Base-by-base conservation (phyloP, 2,329 filamentous ascomycete species). In the Leptographium flavum region DNA sequence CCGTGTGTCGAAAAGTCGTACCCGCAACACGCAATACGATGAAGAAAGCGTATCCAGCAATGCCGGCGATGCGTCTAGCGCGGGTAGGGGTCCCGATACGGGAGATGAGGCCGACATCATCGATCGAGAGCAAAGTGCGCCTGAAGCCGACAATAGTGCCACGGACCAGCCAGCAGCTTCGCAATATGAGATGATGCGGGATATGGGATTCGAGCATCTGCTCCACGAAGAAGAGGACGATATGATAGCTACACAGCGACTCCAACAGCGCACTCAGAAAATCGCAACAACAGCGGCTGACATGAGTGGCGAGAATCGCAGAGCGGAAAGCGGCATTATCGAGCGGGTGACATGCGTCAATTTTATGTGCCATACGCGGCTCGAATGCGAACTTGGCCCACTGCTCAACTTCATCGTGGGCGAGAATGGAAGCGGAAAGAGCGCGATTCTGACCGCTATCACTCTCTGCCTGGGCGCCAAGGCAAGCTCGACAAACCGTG, bases 331-430 rank as follows among this genome's bases (percentile, higher is more conserved):
- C 54, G 88, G 87, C 1, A 90, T 96, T 45, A 82, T 96, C 39
- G 83, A 94, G 60, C 81, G 81, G 50, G 83, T 96, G 45, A 83
- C 79, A 32, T 93, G 87, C 60, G 75, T 79, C 54, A 95, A 95
- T 60, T 96, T 96, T 63, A 96, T 96, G 92, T 96, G 90, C 57
- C 92, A 98, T 60, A 70, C 79, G 38, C 79, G 81, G 45, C 73
- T 96, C 17, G 77, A 82, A 37, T 83, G 94, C 48, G 75, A 83
- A 46, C 70, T 98, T n/a, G 92, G 92, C 0, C 92, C 92, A 0
- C 68, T 95, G 32, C 93, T 98, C 61, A 98, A 98, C 63, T 98
- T 98, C 63, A 88, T 98, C 50, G 88, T 95, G 45, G 92, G 92
- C 15, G 87, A 94, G 61, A 98, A 98, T 58, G 92, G 92, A 28